Evolutionary conservation across 345 rosid species (phyloP), one percentile per base, ranked within the genome.

Genomic region (Syzygium jambos): DNA sequence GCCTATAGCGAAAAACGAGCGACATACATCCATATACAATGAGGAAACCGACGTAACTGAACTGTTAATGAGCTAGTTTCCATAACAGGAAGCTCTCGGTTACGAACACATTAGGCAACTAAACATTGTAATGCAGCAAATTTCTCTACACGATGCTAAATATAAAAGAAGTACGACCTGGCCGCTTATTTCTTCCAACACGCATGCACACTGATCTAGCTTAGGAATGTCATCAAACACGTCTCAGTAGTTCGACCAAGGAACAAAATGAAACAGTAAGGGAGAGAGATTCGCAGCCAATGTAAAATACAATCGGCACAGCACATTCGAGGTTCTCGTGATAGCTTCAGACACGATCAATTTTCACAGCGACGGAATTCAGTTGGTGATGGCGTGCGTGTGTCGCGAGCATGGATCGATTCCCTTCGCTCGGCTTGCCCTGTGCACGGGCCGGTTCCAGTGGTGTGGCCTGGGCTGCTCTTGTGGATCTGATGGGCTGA

Each of bases 1-100:
- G 59, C 59, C 12, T 22, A 9, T 55, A 22, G 12, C 11, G 3
- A 9, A 21, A 55, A 55, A 55, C 12, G 59, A 55, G 22, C 0
- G 0, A 8, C n/a, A 3, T 56, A 0, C 11, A 56, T 56, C 61
- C 61, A 56, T 5, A 9, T 25, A 11, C 65, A 27, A 25, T 0
- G 0, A 11, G 30, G 30, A 59, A 59, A 11, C 15, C 2, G 2
- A 59, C 0, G 2, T 16, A 12, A 27, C 3, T 61, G 68, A 61
- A 61, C 68, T 61, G 34, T 61, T n/a, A 12, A 5, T 27, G 9
- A 61, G 68, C 68, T 27, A 61, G 12, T 61, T 61, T 61, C 6
- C 34, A 3, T 1, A 11, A 0, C 17, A 2, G 68, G 0, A 5
- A 2, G 68, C 34, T 61, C 68, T 61, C 17, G 16, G 30, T 27